These are phyloP conservation scores for Irpex lacteus DNA, from an alignment of 1,284 basidiomycete species.

Conservation along the genomic window DNA sequence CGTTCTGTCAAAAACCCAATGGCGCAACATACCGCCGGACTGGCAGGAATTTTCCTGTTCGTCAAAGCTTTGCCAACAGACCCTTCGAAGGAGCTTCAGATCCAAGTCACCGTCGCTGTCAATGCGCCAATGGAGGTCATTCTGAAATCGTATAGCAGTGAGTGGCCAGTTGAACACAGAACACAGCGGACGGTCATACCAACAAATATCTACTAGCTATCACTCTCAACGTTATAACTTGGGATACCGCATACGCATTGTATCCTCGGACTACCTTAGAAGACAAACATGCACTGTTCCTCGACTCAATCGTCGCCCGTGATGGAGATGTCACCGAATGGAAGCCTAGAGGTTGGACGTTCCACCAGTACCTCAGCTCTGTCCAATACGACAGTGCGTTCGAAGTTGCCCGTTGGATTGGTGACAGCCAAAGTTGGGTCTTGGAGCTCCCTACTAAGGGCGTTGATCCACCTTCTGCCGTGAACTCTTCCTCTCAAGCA, in stretches of 20 bases:
- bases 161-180: not conserved
- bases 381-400: too few relatives aligned
- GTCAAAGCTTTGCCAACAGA: not conserved
- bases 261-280: constrained; percentile 30
- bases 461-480: constrained; percentile 11
- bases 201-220: constrained; percentile 9
- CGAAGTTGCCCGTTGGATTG: constrained; percentile 18
- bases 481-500: not conserved
- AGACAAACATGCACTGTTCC: not conserved
- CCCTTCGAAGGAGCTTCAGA: not conserved
- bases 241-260: constrained; percentile 24
- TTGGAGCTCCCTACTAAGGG: constrained; percentile 17
- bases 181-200: too few relatives aligned
- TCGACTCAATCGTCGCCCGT: too few relatives aligned
- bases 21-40: constrained; percentile 13
- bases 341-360: too few relatives aligned
- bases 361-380: too few relatives aligned
- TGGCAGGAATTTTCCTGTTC: constrained; percentile 9
- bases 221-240: constrained; percentile 28
- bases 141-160: constrained; percentile 16
- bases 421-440: constrained; percentile 22
- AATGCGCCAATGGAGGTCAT: constrained; percentile 12
- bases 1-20: not conserved
- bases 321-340: too few relatives aligned
- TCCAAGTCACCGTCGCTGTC: constrained; percentile 14